phyloP scores from a whole-genome alignment of 192 early-diverging fungal species.

The Diversispora eburnea region DNA sequence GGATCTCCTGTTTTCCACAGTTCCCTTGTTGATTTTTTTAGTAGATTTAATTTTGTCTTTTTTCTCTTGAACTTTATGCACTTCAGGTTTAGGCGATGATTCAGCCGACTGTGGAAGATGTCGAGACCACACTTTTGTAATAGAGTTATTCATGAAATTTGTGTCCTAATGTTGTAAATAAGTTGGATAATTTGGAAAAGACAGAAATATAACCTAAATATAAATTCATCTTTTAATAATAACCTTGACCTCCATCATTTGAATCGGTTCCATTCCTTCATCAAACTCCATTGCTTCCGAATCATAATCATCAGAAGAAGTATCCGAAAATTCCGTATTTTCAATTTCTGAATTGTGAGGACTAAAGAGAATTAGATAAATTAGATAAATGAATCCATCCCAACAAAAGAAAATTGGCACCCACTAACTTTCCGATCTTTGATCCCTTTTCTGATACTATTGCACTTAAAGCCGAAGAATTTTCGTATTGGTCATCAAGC shows the following conservation, averaged over 20 bases:
- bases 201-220: not conserved
- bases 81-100: constrained; percentile 18
- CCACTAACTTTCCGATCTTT: not conserved
- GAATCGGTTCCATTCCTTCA: constrained; percentile 1
- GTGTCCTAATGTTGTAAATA: constrained; percentile 42
- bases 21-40: not conserved
- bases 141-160: constrained; percentile 58
- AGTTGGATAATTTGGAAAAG: too few relatives aligned
- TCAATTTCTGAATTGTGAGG: too few relatives aligned
- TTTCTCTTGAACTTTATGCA: not conserved
- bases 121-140: constrained; percentile 47
- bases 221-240: not conserved
- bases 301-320: constrained; percentile 6
- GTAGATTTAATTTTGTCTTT: not conserved
- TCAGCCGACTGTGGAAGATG: not conserved
- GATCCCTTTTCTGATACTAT: not conserved
- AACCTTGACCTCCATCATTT: constrained; percentile 23
- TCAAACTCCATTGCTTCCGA: constrained; percentile 10
- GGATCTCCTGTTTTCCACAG: not conserved
- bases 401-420: too few relatives aligned
- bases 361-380: too few relatives aligned
- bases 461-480: not conserved
- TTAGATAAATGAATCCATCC: too few relatives aligned
- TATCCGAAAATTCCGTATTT: too few relatives aligned
- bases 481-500: not conserved